Evolutionary conservation across 345 rosid genomes (phyloP), one percentile per base, ranked within the genome.

Genomic region (Rhizophora mangle): DNA sequence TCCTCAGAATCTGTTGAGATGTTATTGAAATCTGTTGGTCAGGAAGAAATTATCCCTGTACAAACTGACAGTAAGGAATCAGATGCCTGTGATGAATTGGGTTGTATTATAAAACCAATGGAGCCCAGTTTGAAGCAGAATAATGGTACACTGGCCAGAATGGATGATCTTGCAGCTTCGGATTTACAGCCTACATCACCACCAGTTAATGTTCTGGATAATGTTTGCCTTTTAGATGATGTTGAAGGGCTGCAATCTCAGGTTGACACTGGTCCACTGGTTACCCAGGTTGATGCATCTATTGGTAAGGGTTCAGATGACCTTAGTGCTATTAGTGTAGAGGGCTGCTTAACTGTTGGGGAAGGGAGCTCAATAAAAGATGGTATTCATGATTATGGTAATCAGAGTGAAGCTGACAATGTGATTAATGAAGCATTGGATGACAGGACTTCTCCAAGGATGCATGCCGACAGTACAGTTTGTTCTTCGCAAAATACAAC

Each of bases 11-110:
- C 97, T 73, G 92, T 89, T 83, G 97, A 89, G 82, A 91, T 91
- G 97, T 83, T 91, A 75, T 83, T 96, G 79, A 96, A 92, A 79
- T 96, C 97, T 52, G 94, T 93, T 72, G 98, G 97, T 46, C 93
- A 90, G 85, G 99, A 96, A 68, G 93, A 96, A 67, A 78, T 65
- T 15, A 67, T 79, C 73, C 86, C 81, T 29, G 79, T 60, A 69
- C 86, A 88, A 68, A 52, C 66, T 77, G 75, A 68, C 70, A 65
- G 55, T 68, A 86, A 78, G 80, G 88, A 76, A 58, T 81, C 91
- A 64, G 90, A 83, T 71, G 82, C 85, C 73, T 85, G 82, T 83
- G 90, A 88, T 83, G 97, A 82, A 74, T 82, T 88, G 77, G 85
- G 88, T 72, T 85, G 85, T 74, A 74, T 90, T 57, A 78, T 85